Percentiles rank a stretch among this genome's conserved stretches.
Conservation (phyloP, 305 asterid genomes). For the Solanum hybrid region DNA sequence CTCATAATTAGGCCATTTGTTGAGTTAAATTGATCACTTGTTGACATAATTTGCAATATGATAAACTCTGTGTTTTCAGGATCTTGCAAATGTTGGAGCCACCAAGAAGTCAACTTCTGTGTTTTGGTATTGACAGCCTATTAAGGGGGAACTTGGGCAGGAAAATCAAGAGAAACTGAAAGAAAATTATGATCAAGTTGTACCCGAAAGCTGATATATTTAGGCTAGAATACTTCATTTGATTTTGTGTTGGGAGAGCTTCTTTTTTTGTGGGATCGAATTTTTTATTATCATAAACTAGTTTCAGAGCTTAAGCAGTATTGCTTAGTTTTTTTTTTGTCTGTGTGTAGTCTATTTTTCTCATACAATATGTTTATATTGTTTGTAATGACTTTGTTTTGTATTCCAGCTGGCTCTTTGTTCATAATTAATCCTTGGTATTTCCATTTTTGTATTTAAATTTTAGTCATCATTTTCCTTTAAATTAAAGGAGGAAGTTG, state of each 20-base stretch:
- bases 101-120: not conserved
- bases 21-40: not conserved
- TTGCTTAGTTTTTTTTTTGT: not conserved
- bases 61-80: not conserved
- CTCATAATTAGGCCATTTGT: not conserved
- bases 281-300: not conserved
- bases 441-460: not conserved
- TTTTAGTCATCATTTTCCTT: not conserved
- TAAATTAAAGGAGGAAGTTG: not conserved
- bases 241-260: not conserved
- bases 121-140: not conserved
- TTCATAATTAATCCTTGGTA: not conserved
- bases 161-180: not conserved
- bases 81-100: not conserved
- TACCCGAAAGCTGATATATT: not conserved
- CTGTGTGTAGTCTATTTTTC: not conserved
- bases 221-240: not conserved
- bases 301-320: slow-evolving; percentile 72
- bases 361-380: not conserved
- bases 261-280: not conserved
- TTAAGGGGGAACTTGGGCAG: not conserved
- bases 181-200: not conserved
- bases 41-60: not conserved
- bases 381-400: not conserved
- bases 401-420: not conserved